phyloP scores from a whole-genome alignment of 2,329 filamentous ascomycete genomes.

The Fusarium beomiforme region DNA sequence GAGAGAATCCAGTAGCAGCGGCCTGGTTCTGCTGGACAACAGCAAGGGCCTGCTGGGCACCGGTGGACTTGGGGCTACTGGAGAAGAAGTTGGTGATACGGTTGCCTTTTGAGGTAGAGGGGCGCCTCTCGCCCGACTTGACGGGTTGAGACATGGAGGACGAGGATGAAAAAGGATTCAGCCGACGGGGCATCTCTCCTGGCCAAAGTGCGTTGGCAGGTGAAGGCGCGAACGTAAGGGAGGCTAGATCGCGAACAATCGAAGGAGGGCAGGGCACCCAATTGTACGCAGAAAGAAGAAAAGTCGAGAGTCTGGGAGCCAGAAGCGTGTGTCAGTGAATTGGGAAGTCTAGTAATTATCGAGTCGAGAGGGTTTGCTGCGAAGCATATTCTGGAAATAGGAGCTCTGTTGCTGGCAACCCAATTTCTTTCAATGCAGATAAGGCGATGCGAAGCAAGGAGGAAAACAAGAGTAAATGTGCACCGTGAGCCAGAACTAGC shows the following conservation, averaged over 20 bases:
- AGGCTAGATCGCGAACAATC: conserved; percentile 9
- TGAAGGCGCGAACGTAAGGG: conserved; percentile 12
- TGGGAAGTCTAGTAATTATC: conserved; percentile 14
- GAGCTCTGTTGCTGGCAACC: conserved; percentile 16
- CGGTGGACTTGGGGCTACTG: conserved; percentile 77
- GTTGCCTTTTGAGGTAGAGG: conserved; percentile 74
- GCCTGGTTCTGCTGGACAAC: conserved; percentile 68
- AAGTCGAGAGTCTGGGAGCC: conserved; percentile 9
- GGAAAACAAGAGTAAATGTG: conserved; percentile 4
- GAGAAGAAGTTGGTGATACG: conserved; percentile 87
- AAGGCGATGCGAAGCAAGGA: neutral
- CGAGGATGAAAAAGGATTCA: conserved; percentile 66
- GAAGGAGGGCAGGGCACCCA: conserved; percentile 8
- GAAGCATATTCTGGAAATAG: conserved; percentile 23
- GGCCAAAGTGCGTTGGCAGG: conserved; percentile 26
- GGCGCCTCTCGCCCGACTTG: conserved; percentile 64
- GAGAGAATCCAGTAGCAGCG: conserved; percentile 70
- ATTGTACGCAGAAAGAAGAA: neutral
- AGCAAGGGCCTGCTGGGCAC: conserved; percentile 74
- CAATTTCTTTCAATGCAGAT: conserved; percentile 4
- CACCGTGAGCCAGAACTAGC: conserved; percentile 16
- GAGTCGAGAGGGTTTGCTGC: conserved; percentile 16
- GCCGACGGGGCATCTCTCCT: conserved; percentile 67
- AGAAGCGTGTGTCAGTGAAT: conserved; percentile 23
- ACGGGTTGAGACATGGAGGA: conserved; percentile 59